Base-by-base conservation (phyloP, 257 asterid species). In the Solanum gracilifrons region DNA sequence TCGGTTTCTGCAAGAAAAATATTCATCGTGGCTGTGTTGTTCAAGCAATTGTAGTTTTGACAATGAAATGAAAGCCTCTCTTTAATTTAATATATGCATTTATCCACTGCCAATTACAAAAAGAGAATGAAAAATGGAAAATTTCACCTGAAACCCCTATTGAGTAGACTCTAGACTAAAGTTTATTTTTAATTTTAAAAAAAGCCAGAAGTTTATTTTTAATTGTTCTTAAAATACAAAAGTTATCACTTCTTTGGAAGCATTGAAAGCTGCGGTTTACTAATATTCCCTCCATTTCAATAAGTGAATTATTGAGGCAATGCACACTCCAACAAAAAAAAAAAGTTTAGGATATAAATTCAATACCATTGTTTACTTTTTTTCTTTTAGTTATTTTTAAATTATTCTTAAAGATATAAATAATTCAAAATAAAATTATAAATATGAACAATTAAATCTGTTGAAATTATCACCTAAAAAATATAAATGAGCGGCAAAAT, bases 341-440 rank as follows among this genome's bases (percentile, higher is more conserved):
- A 48, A 58, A 20, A 7, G 1, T 58, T 51, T 21, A 6, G 25
- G 4, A 58, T 58, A 58, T 21, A 58, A 0, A 58, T 21, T 3
- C 2, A 58, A 21, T 1, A 21, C 2, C 1, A 8, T 0, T 20
- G 7, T 58, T 7, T 0, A 7, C 4, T 58, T 58, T 20, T 58
- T 3, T 1, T 2, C 4, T 20, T 58, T 7, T 21, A 58, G 13
- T 58, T 20, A 58, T 21, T 58, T 6, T 58, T 0, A 58, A 51
- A 51, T 0, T 51, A 51, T 51, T 51, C 9, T 51, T 51, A 51
- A 51, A 51, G 2, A 16, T 51, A 51, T 15, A 51, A 51, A 16
- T 51, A 16, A 51, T 16, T 51, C 62, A 51, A 21, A 58, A 0
- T 58, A 58, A 58, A 20, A 58, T 58, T 12, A 21, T 5, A 48